Conservation (phyloP, 176 grass and related monocot species). For the Neostapfia colusana region DNA sequence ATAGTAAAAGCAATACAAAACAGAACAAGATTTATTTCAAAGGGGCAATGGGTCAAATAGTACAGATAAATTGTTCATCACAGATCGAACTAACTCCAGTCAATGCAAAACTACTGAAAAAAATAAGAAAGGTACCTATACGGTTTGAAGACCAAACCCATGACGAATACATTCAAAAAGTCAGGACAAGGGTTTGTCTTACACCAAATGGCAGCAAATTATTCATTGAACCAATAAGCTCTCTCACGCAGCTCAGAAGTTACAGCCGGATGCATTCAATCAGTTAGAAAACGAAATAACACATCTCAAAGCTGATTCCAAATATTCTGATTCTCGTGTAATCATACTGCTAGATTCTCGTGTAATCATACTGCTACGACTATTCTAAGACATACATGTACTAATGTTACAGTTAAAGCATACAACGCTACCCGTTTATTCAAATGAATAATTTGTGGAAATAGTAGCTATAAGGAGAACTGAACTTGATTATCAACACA, state of each 20-base stretch:
- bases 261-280: constrained; percentile 15
- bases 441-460: constrained; percentile 23
- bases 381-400: constrained; percentile 40
- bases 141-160: background rate
- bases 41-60: background rate
- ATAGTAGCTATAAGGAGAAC: constrained; percentile 34
- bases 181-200: background rate
- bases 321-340: constrained; percentile 27
- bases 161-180: background rate
- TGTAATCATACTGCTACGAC: background rate
- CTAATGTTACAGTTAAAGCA: constrained; percentile 34
- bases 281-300: constrained; percentile 29
- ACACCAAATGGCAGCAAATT: constrained; percentile 3
- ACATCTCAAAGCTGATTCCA: constrained; percentile 35
- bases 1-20: background rate
- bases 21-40: background rate
- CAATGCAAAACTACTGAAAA: constrained; percentile 9
- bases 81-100: background rate
- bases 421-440: constrained; percentile 31
- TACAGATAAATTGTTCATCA: background rate
- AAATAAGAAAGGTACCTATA: background rate
- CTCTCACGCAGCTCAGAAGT: constrained; percentile 24
- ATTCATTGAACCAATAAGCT: constrained; percentile 11
- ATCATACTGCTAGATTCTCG: too few relatives aligned
- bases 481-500: background rate